A percentile compares a stretch with the other conserved stretches of the same genome.
Conservation (phyloP, 1,284 basidiomycete genomes). For the Naganishia sp. region DNA sequence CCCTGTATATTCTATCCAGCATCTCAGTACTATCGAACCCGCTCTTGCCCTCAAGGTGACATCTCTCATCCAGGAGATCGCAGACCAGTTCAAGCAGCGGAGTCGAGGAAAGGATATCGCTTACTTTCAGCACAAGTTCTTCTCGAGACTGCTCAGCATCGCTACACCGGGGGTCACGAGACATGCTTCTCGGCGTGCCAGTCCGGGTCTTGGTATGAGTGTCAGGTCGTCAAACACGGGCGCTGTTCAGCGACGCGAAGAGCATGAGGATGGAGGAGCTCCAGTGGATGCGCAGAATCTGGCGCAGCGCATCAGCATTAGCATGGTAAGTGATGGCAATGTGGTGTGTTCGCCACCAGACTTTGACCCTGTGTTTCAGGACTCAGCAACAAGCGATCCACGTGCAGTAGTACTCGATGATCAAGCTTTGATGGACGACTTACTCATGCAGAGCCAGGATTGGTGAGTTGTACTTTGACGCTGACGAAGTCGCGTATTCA, state of each 20-base stretch:
- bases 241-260: neutral
- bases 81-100: slow-evolving; percentile 17
- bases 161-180: slow-evolving; percentile 15
- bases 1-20: neutral
- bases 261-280: neutral
- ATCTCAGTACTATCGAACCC: slow-evolving; percentile 17
- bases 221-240: neutral
- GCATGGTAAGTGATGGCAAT: neutral
- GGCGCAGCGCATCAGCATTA: slow-evolving; percentile 16
- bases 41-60: slow-evolving; percentile 17
- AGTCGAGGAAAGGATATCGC: slow-evolving; percentile 28
- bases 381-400: neutral
- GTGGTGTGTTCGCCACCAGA: too few relatives aligned
- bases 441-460: slow-evolving; percentile 19
- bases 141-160: slow-evolving; percentile 22
- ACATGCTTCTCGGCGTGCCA: slow-evolving; percentile 13
- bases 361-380: neutral
- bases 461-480: neutral
- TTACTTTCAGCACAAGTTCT: slow-evolving; percentile 29
- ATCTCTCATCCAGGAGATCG: slow-evolving; percentile 18
- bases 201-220: neutral
- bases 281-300: slow-evolving; percentile 11
- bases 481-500: neutral
- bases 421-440: slow-evolving; percentile 21
- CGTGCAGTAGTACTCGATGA: neutral